phyloP scores from a whole-genome alignment of 2,329 filamentous ascomycete genomes.

The Hypoxylon sp. region DNA sequence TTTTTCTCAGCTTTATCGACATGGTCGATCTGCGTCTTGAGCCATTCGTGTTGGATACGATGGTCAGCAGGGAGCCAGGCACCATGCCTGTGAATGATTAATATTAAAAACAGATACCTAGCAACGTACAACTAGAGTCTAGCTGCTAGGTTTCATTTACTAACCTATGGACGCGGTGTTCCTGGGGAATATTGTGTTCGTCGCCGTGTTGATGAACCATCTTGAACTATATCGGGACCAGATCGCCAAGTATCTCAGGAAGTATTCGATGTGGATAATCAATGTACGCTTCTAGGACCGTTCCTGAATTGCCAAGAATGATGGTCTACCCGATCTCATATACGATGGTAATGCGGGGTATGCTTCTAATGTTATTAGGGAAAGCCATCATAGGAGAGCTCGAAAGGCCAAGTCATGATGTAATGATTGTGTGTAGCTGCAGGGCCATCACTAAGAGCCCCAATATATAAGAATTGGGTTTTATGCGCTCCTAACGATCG shows the following conservation, averaged over 20 bases:
- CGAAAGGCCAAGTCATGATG: conserved; percentile 45
- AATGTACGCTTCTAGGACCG: conserved; percentile 15
- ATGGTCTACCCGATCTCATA: conserved; percentile 35
- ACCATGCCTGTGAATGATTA: conserved; percentile 55
- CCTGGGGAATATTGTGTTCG: conserved; percentile 65
- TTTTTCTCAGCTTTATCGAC: conserved; percentile 65
- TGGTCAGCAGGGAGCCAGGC: conserved; percentile 76
- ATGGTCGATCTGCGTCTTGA: conserved; percentile 69
- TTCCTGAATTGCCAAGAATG: conserved; percentile 44
- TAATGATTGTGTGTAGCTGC: conserved; percentile 39
- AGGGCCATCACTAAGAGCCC: conserved; percentile 37
- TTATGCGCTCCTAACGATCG: conserved; percentile 10
- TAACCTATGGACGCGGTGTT: conserved; percentile 64
- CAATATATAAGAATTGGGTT: conserved; percentile 27
- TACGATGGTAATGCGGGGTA: conserved; percentile 35
- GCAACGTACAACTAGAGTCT: not conserved
- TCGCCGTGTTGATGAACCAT: conserved; percentile 68
- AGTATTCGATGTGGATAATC: conserved; percentile 21
- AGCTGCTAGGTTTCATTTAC: conserved; percentile 36
- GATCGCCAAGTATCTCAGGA: conserved; percentile 17
- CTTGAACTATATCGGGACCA: conserved; percentile 42
- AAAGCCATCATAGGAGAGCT: conserved; percentile 25
- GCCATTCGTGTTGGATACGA: conserved; percentile 73
- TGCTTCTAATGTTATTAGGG: conserved; percentile 4
- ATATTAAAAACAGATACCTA: not conserved